Base-by-base conservation (phyloP, 75 land plant genomes). In the Pseudotsuga menziesii region DNA sequence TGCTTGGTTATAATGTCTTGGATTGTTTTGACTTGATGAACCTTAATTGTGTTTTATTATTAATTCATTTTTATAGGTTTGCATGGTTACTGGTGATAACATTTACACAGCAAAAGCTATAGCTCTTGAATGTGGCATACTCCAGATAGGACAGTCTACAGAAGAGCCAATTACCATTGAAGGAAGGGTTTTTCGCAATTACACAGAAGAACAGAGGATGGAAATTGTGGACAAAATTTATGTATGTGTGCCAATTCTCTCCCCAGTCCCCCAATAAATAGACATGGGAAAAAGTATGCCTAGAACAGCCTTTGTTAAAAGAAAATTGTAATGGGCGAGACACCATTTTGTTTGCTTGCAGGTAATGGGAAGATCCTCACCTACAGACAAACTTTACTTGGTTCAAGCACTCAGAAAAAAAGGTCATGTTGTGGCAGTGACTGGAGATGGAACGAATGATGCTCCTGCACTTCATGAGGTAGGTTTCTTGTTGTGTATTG, bases 351-450 rank as follows among this genome's bases (percentile, higher is more conserved):
- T 72, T 54, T 54, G n/a, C 23, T 2, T 7, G 23, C 82, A 96
- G 99, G 98, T 96, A n/a, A 94, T 96, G 99, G 99, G 90, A 61
- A 80, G 99, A 54, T 94, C 99, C n/a, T 96, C 99, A 74, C 99
- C 99, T 17, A 90, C 83, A 82, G 99, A 96, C 78, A 96, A 96
- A 77, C 90, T 94, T 77, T 76, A 86, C 23, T 87, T 96, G 77
- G 99, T 96, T 56, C 92, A 92, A 86, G 85, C 95, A 57, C 78
- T 96, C 78, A 79, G 81, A 59, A 96, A 78, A 74, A 89, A 73
- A 58, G 99, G 99, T 9, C 85, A 96, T 74, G 85, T 96, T 78
- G 99, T 96, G 77, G 99, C 99, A 75, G 99, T 96, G 16, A 96
- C 99, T 77, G 99, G 99, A 41, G 99, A 96, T 85, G 98, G 99